Evolutionary conservation across 2,329 filamentous ascomycete species (phyloP).

Genomic region (Aspergillus versicolor): DNA sequence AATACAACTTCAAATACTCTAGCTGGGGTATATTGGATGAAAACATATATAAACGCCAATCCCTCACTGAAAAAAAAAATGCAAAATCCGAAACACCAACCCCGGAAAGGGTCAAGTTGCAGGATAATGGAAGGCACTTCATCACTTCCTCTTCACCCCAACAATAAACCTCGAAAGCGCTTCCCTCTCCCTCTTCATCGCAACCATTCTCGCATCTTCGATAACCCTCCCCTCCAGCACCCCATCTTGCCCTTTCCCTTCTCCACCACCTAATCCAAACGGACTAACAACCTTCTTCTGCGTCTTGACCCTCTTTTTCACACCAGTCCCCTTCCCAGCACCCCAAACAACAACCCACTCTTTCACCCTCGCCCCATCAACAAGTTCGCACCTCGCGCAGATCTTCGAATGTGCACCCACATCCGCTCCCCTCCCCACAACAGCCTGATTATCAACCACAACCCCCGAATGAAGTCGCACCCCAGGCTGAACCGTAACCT

Average conservation of each 20-base stretch:
- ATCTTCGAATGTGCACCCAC: slow-evolving; percentile 65
- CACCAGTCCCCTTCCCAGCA: slow-evolving; percentile 48
- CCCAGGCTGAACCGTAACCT: slow-evolving; percentile 37
- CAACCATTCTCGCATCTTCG: slow-evolving; percentile 62
- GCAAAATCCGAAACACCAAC: neutral
- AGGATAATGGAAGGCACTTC: neutral
- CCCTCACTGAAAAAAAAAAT: neutral
- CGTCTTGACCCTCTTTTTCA: slow-evolving; percentile 32
- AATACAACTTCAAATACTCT: neutral
- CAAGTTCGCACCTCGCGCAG: slow-evolving; percentile 62
- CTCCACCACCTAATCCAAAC: slow-evolving; percentile 16
- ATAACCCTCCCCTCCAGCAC: slow-evolving; percentile 58
- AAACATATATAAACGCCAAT: neutral
- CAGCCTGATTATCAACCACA: slow-evolving; percentile 47
- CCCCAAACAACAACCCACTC: slow-evolving; percentile 72
- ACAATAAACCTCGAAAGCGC: slow-evolving; percentile 64
- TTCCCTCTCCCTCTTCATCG: slow-evolving; percentile 67
- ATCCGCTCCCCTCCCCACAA: slow-evolving; percentile 32
- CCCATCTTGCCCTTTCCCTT: slow-evolving; percentile 7
- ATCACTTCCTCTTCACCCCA: slow-evolving; percentile 29
- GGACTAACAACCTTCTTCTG: slow-evolving; percentile 14
- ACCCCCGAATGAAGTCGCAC: slow-evolving; percentile 40
- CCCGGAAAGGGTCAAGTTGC: neutral
- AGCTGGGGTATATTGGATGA: neutral
- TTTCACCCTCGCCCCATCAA: slow-evolving; percentile 58